Base-by-base conservation (phyloP, 345 rosid species). In the Zanthoxylum bungeanum region DNA sequence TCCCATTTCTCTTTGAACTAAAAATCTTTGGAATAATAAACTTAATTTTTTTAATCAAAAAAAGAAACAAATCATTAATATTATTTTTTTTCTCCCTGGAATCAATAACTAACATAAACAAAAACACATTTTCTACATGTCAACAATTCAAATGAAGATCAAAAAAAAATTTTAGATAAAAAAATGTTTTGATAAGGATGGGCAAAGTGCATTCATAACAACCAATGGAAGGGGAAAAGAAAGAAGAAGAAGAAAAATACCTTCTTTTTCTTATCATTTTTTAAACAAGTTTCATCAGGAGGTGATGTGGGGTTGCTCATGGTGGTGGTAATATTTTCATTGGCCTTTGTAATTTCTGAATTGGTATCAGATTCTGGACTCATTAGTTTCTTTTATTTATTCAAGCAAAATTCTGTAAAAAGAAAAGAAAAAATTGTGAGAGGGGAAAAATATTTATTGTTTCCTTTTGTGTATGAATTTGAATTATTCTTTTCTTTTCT, bases 241-340 rank as follows among this genome's bases (percentile, higher is more conserved):
- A n/a, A n/a, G n/a, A n/a, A 30, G n/a, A 63, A 51, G 3, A 25
- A 57, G 22, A 14, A 49, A 47, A 60, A 37, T 77, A 91, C 98
- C 89, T 81, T 93, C 83, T 87, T 94, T 81, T 83, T 91, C 88
- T 79, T 93, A 68, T 91, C 88, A 68, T 72, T 75, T 84, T 81
- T 88, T 80, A 73, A 67, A 28, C 89, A 82, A 68, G 75, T 80
- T 14, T 86, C 84, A 64, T 77, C 75, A 3, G n/a, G n/a, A n/a
- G 75, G 71, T 39, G 73, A 28, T 5, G 60, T 24, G 0, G 69
- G 42, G 24, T 62, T 16, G 49, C 36, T 16, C 63, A 59, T 5
- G 37, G 70, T 6, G 55, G 76, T 57, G 73, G 66, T n/a, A n/a
- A n/a, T 52, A 42, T 60, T 24, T 33, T 56, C 46, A 60, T 61